These are phyloP conservation scores for Scenedesmus sp. DNA, from an alignment of 163 green algal genomes.

Conservation along the genomic window DNA sequence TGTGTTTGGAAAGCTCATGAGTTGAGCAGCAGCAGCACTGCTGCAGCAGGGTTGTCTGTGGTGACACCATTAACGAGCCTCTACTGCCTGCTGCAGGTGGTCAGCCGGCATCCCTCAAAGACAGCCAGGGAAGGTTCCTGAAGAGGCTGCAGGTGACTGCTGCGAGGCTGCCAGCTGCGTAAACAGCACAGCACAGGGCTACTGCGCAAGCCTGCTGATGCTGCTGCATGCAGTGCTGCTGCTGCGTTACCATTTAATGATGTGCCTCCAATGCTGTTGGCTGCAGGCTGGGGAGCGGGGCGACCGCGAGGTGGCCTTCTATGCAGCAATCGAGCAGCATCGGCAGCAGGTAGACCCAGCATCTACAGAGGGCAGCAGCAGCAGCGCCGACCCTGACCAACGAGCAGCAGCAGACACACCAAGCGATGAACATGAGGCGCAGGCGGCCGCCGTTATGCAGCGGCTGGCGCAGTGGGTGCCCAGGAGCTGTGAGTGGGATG, in stretches of 20 bases:
- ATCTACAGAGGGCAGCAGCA: background rate
- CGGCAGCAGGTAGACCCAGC: background rate
- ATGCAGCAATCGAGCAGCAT: constrained; percentile 39
- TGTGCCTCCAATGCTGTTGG: background rate
- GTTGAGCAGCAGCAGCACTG: background rate
- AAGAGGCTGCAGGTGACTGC: constrained; percentile 48
- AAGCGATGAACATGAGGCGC: background rate
- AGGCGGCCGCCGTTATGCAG: constrained; percentile 21
- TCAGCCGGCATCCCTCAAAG: constrained; percentile 17
- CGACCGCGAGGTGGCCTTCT: constrained; percentile 35
- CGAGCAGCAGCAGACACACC: background rate
- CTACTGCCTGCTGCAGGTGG: constrained; percentile 17
- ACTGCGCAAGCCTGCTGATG: background rate
- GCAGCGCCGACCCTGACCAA: background rate
- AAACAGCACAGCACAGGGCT: background rate
- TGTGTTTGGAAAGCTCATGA: background rate
- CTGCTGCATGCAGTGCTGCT: background rate
- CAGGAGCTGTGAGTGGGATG: constrained; percentile 31
- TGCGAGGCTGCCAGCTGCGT: background rate
- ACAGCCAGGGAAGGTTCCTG: constrained; percentile 32
- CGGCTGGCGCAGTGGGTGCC: constrained; percentile 43
- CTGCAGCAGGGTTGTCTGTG: background rate
- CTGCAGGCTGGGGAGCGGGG: constrained; percentile 33
- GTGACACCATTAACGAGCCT: background rate
- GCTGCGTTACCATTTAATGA: background rate